Evolutionary conservation across 208 protist species (phyloP), one percentile per base, ranked within the genome.

Genomic region (Acanthamoeba sp.): DNA sequence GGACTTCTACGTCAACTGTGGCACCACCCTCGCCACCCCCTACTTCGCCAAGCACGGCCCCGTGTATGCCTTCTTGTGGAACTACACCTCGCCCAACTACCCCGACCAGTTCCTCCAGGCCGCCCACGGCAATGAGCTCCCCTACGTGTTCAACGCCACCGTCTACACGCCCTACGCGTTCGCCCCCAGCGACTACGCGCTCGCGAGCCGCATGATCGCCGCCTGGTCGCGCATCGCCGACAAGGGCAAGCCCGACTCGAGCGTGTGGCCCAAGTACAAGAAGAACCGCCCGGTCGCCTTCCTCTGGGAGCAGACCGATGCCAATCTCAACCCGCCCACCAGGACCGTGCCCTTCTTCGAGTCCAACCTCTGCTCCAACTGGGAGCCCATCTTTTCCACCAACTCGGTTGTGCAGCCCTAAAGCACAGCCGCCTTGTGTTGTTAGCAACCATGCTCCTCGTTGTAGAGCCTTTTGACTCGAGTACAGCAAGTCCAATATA

Each of bases 1-100:
- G 38, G 93, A 95, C 45, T 95, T 93, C 32, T 95, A 95, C 40
- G 92, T 95, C 24, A 91, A 24, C 9, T 95, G 93, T 62, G 93
- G 93, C 42, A 73, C 57, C 0, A 91, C 92, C 7, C 27, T 95
- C 1, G 78, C 78, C 14, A n/a, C 93, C 24, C 36, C 91, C 48
- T 95, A 95, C 62, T 52, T 95, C 0, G 55, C 48, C 38, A 4
- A 42, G 4, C 32, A 48, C 55, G 24, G 48, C 22, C 22, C 38
- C 4, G 29, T 36, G 12, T 91, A 87, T 14, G 66, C 36, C 1
- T 95, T 87, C 12, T 85, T 95, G 20, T 95, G 82, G 27, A 91
- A 95, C 59, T 95, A 95, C 38, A 57, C 80, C 0, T 90, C 76
- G 42, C 93, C 93, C 59, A 91, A 91, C 22, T 95, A 91, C 29